A percentile compares a stretch with the other conserved stretches of the same genome.
Conservation (phyloP, 371 early-diverging fungal genomes). For the Entomophthora muscae region DNA sequence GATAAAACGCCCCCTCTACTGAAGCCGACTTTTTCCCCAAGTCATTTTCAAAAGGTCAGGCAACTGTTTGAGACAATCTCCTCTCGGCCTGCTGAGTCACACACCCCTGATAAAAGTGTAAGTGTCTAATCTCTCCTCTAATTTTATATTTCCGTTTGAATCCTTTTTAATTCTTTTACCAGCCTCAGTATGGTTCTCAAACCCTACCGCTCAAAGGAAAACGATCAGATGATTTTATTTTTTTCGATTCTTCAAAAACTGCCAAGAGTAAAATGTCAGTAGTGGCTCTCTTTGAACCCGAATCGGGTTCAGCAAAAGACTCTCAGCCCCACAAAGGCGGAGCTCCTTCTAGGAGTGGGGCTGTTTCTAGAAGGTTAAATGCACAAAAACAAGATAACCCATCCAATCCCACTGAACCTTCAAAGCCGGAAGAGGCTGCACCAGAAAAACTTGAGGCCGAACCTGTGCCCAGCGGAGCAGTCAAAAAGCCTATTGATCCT, state of each 20-base stretch:
- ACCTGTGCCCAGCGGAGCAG: neutral
- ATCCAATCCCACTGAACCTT: neutral
- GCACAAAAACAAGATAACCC: neutral
- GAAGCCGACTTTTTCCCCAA: neutral
- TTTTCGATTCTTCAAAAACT: neutral
- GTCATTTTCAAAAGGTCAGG: neutral
- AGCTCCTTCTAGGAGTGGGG: neutral
- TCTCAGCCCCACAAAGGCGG: neutral
- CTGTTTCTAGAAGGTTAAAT: neutral
- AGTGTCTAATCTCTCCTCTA: neutral
- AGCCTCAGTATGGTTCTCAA: neutral
- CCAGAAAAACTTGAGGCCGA: neutral
- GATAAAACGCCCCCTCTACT: neutral
- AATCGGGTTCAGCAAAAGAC: neutral
- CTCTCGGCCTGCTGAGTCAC: neutral
- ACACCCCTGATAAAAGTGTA: neutral
- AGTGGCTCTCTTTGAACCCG: neutral
- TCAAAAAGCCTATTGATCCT: neutral
- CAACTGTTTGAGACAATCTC: neutral
- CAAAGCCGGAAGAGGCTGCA: neutral
- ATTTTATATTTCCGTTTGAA: neutral
- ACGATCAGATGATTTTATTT: neutral
- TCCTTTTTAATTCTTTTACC: neutral
- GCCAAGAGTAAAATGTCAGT: neutral
- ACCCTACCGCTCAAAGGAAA: neutral